Conservation (phyloP, 2,329 filamentous ascomycete species). For the Xylariales sp. region DNA sequence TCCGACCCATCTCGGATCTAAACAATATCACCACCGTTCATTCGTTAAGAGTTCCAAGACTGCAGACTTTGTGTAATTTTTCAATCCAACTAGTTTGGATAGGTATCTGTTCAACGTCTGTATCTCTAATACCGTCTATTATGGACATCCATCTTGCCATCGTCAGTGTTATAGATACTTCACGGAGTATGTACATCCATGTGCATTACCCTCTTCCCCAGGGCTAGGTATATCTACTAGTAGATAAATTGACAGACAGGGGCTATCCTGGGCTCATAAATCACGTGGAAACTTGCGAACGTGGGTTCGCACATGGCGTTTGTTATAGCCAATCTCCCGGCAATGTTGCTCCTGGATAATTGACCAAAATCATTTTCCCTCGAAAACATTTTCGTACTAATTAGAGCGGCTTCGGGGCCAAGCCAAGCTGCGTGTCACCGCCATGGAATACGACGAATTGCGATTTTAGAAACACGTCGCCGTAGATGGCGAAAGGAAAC, state of each 20-base stretch:
- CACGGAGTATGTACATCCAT: constrained; percentile 4
- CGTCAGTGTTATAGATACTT: constrained; percentile 3
- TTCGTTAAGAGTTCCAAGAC: not conserved
- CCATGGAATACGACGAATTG: constrained; percentile 74
- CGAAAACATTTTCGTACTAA: not conserved
- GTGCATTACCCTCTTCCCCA: not conserved
- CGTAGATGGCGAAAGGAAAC: constrained; percentile 73
- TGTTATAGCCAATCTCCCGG: not conserved
- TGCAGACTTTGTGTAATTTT: not conserved
- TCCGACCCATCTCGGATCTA: constrained; percentile 5
- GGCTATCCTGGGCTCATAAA: constrained; percentile 23
- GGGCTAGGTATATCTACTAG: not conserved
- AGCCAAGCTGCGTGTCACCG: constrained; percentile 58
- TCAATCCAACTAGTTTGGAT: not conserved
- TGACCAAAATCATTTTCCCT: constrained; percentile 7
- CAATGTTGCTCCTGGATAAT: not conserved
- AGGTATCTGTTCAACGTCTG: not conserved
- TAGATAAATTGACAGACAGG: not conserved
- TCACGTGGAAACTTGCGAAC: not conserved
- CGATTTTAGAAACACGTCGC: constrained; percentile 76
- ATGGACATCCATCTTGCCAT: constrained; percentile 2
- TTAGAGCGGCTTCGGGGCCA: constrained; percentile 55
- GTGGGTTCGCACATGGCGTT: not conserved
- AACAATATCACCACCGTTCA: not conserved
- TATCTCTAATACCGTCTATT: not conserved